Base-by-base conservation (phyloP, 106 monocot species). In the Posidonia australis region DNA sequence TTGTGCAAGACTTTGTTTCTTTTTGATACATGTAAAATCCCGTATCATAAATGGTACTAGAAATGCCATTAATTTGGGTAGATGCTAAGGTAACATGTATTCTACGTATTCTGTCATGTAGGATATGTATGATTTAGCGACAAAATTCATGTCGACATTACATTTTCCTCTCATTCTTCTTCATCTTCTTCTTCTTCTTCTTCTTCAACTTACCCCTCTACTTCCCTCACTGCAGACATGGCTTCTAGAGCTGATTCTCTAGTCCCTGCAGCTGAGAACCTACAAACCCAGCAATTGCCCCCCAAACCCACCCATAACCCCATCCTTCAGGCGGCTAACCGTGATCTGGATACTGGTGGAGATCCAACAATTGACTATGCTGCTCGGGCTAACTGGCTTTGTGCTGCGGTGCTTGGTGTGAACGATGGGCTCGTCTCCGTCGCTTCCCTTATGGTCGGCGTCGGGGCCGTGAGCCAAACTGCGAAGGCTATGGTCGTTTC, bases 351-450 rank as follows among this genome's bases (percentile, higher is more conserved):
- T 16, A 49, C n/a, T 48, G 47, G 49, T 4, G 49, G 49, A 49
- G 18, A 17, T 6, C 12, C 26, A 1, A 44, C 36, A 7, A 36
- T 65, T 1, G 73, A 81, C 66, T 81, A 81, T 69, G 19, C 31
- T 1, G 68, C 55, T n/a, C 58, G 81, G 43, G 73, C 81, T 27
- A 68, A 77, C 64, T 81, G 81, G 81, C 74, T 81, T 0, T 73
- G 81, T 0, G 77, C 81, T 1, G 81, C 81, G 0, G 77, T 81
- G 26, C 68, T 81, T 1, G 81, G 81, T 0, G 81, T 77, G 16
- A 81, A 77, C 51, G 81, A 77, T 44, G 81, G 81, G 19, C 73
- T 81, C 27, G 81, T 81, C 19, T 77, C 81, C 5, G 73, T 81
- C 3, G 77, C 81, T 11, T 74, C 82, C 18, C 78, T 82, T 5